Evolutionary conservation across 2,329 filamentous ascomycete species (phyloP).

Genomic region (Verticillium longisporum): DNA sequence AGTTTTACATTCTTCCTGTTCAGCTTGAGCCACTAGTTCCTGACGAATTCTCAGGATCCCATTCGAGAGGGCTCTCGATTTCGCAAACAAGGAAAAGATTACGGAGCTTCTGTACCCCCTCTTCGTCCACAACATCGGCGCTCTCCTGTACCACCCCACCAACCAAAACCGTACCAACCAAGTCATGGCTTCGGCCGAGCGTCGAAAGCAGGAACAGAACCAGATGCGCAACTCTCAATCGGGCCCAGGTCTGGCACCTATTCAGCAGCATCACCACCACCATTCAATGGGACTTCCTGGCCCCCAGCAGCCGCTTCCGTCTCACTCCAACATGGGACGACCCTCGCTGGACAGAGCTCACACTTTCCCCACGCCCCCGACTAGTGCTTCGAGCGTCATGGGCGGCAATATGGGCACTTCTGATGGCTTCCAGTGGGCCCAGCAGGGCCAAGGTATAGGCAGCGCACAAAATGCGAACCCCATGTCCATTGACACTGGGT

Average conservation of each 20-base stretch:
- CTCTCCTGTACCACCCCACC: constrained; percentile 85
- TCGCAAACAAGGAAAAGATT: constrained; percentile 99
- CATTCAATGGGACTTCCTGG: constrained; percentile 53
- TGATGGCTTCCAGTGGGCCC: constrained; percentile 74
- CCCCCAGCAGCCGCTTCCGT: constrained; percentile 47
- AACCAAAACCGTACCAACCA: constrained; percentile 78
- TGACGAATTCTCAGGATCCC: constrained; percentile 68
- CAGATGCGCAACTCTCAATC: constrained; percentile 52
- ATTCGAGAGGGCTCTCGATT: constrained; percentile 93
- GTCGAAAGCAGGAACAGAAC: constrained; percentile 64
- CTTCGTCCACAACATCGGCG: constrained; percentile 95
- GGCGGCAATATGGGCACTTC: constrained; percentile 63
- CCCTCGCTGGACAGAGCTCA: constrained; percentile 78
- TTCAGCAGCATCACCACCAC: constrained; percentile 58
- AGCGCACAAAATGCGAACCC: constrained; percentile 59
- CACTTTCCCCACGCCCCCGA: constrained; percentile 89
- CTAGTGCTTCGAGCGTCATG: constrained; percentile 78
- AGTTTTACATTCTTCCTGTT: constrained; percentile 24
- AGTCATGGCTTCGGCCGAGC: constrained; percentile 79
- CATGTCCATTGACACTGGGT: constrained; percentile 72
- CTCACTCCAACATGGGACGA: constrained; percentile 66
- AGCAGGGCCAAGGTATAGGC: constrained; percentile 51
- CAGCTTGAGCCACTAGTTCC: not conserved
- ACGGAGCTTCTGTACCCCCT: constrained; percentile 89
- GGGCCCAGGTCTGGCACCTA: constrained; percentile 53